Conservation (phyloP, 2,329 filamentous ascomycete genomes). For the Dissoconium aciculare region DNA sequence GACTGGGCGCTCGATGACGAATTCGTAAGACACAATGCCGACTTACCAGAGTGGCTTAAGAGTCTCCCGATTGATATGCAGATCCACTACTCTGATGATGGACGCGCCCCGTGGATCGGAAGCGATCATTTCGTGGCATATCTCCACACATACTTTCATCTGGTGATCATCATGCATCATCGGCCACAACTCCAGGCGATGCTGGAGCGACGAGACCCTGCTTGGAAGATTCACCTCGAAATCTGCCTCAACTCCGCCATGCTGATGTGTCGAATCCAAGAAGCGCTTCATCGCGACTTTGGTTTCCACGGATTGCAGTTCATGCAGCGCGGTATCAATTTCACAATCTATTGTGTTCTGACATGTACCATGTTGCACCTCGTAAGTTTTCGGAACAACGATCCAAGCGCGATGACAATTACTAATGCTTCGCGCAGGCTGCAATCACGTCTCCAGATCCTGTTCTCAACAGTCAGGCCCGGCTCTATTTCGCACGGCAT, state of each 20-base stretch:
- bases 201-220: slow-evolving; percentile 60
- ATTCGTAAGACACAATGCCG: slow-evolving; percentile 63
- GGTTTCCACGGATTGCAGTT: slow-evolving; percentile 69
- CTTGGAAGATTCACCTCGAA: slow-evolving; percentile 80
- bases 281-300: slow-evolving; percentile 61
- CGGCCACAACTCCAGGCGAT: slow-evolving; percentile 65
- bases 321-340: slow-evolving; percentile 90
- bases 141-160: slow-evolving; percentile 74
- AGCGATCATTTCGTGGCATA: slow-evolving; percentile 80
- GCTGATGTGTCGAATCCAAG: slow-evolving; percentile 70
- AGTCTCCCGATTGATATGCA: slow-evolving; percentile 67
- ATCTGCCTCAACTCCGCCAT: slow-evolving; percentile 76
- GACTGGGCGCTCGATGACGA: slow-evolving; percentile 80
- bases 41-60: slow-evolving; percentile 59
- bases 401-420: too few relatives aligned
- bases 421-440: slow-evolving; percentile 37
- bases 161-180: slow-evolving; percentile 74
- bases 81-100: slow-evolving; percentile 62
- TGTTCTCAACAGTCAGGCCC: slow-evolving; percentile 68
- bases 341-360: slow-evolving; percentile 81
- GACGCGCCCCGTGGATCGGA: slow-evolving; percentile 61
- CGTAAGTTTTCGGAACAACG: too few relatives aligned
- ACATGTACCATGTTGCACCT: slow-evolving; percentile 88
- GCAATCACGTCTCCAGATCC: slow-evolving; percentile 87
- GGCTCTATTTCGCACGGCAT: slow-evolving; percentile 79